Evolutionary conservation across 31 red algal genomes (phyloP), one percentile per base, ranked within the genome.

Genomic region (Asparagopsis taxiformis): DNA sequence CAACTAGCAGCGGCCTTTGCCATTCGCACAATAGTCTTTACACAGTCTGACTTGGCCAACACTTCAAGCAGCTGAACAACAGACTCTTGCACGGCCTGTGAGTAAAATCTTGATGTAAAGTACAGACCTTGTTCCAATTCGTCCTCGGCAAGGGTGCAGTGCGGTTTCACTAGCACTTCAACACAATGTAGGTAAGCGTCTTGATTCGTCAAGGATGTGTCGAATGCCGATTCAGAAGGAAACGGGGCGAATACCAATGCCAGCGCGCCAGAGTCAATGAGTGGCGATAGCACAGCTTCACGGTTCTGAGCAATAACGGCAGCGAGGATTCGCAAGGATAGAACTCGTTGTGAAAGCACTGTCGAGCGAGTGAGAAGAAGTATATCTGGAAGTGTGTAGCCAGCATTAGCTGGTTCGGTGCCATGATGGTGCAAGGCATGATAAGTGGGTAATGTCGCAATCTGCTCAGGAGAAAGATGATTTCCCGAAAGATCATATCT

Each of bases 401-500:
- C 88, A 28, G 78, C 88, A 52, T 55, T 74, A 20, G 48, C 79
- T 9, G 88, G 88, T 35, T 62, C 60, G 1, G 79, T 52, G 24
- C 88, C 88, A 51, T 91, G 88, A 56, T 91, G 88, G 65, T 91
- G 88, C 19, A 91, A 54, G 28, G 76, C 88, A 31, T 70, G 52
- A 31, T 83, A 72, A 13, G 65, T 71, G 3, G 88, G 88, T 26
- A 84, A 54, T n/a, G 62, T 29, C 3, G 48, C 10, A 8, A 78
- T 53, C 49, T 82, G 41, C 7, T 82, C 72, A 11, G 68, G 36
- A 19, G 78, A 71, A 25, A 91, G 44, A 2, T 59, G 19, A 17
- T 76, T 35, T 8, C 79, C 88, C 1, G 33, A 25, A 25, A 91
- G 64, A 68, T 84, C 79, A 38, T 82, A 91, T 28, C 88, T 68